Conservation (phyloP, 495 filamentous ascomycete genomes). For the Aspergillus ellipticus region DNA sequence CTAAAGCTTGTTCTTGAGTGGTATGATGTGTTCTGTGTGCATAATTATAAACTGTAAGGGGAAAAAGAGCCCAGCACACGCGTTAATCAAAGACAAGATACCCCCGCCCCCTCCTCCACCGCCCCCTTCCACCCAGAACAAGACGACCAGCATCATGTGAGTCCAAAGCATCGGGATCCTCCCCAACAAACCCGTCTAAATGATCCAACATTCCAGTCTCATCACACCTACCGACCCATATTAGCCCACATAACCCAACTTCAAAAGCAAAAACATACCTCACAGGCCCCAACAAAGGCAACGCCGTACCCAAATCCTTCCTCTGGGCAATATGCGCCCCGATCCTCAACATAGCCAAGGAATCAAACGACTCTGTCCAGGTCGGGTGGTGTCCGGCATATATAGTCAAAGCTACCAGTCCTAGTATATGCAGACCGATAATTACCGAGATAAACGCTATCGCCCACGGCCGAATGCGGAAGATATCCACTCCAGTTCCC, state of each 20-base stretch:
- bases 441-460: not conserved
- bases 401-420: not conserved
- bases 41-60: too few species aligned
- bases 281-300: not conserved
- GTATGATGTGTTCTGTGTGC: too few species aligned
- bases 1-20: too few species aligned
- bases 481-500: not conserved
- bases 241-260: not conserved
- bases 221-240: not conserved
- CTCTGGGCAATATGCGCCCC: not conserved
- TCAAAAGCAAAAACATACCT: not conserved
- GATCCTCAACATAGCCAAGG: not conserved
- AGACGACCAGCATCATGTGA: not conserved
- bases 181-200: not conserved
- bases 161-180: not conserved
- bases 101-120: not conserved
- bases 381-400: not conserved
- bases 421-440: not conserved
- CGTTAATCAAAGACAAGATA: not conserved
- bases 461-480: not conserved
- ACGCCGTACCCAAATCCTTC: not conserved
- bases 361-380: not conserved
- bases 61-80: too few species aligned
- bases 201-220: not conserved
- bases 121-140: not conserved